phyloP scores from a whole-genome alignment of 805 yeast species.

The Pichia pseudocactophila region DNA sequence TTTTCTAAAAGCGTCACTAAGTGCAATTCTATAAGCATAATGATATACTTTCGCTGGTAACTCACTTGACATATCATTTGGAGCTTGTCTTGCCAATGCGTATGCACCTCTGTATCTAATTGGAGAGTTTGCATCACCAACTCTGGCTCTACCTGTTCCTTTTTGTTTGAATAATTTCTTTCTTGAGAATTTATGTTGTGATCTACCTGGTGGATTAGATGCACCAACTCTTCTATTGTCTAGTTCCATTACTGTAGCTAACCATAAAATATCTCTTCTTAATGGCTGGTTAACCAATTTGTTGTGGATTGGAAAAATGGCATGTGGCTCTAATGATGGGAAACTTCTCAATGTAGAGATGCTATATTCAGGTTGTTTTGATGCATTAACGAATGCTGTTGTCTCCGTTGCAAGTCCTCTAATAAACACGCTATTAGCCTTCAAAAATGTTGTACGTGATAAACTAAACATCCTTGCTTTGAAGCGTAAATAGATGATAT shows the following conservation, averaged over 20 bases:
- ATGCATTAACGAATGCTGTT: conserved; percentile 21
- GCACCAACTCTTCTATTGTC: conserved; percentile 87
- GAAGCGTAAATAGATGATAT: neutral
- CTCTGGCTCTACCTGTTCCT: conserved; percentile 92
- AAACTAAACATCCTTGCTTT: neutral
- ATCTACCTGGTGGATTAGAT: conserved; percentile 76
- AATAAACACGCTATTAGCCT: neutral
- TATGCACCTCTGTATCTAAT: conserved; percentile 81
- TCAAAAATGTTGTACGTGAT: neutral
- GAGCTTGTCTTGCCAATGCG: conserved; percentile 85
- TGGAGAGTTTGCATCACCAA: conserved; percentile 94
- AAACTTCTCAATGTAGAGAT: conserved; percentile 71
- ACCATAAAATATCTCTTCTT: conserved; percentile 90
- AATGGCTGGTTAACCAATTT: conserved; percentile 62
- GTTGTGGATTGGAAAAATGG: conserved; percentile 68
- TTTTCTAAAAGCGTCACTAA: conserved; percentile 68
- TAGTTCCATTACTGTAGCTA: conserved; percentile 86
- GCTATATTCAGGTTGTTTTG: conserved; percentile 58
- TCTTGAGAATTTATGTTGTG: conserved; percentile 78
- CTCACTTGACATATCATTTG: conserved; percentile 76
- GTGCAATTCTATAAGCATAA: conserved; percentile 70
- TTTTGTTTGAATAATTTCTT: conserved; percentile 81
- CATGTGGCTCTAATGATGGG: conserved; percentile 84
- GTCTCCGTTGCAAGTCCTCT: neutral
- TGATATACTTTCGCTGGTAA: conserved; percentile 68